phyloP scores from a whole-genome alignment of 2,329 filamentous ascomycete species.

The Calonectria crousiana region DNA sequence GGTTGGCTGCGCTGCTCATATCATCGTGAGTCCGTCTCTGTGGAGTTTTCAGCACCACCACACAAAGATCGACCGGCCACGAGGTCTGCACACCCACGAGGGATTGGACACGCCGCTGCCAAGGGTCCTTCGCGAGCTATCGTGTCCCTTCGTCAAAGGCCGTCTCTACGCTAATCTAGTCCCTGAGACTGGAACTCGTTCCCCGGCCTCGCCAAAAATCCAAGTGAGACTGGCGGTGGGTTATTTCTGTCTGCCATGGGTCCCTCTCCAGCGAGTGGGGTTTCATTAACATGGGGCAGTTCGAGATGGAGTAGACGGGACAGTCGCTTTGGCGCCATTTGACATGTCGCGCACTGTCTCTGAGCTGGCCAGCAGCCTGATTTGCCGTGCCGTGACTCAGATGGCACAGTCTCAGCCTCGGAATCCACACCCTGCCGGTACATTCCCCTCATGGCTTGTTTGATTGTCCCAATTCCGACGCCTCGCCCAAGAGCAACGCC shows the following conservation, averaged over 20 bases:
- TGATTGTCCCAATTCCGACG: constrained; percentile 32
- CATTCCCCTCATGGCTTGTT: constrained; percentile 15
- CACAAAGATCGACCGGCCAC: background rate
- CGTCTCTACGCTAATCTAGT: constrained; percentile 23
- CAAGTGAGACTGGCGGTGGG: constrained; percentile 14
- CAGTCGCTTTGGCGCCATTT: background rate
- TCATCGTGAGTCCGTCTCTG: constrained; percentile 6
- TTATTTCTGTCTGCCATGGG: constrained; percentile 21
- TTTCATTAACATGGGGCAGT: constrained; percentile 18
- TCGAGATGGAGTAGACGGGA: background rate
- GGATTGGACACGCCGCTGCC: constrained; percentile 1
- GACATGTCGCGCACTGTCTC: constrained; percentile 2
- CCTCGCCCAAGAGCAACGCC: constrained; percentile 26
- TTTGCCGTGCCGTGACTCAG: constrained; percentile 30
- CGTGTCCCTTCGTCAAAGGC: background rate
- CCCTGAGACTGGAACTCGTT: constrained; percentile 22
- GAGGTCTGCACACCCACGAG: background rate
- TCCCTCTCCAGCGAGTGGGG: constrained; percentile 9
- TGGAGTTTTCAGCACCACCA: background rate
- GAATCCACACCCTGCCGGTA: constrained; percentile 27
- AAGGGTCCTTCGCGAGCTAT: background rate
- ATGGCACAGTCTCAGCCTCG: constrained; percentile 32
- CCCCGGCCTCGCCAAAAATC: constrained; percentile 8
- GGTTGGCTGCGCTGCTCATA: background rate
- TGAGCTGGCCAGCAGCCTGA: background rate